Evolutionary conservation across 2,329 filamentous ascomycete species (phyloP), one percentile per base, ranked within the genome.

Genomic region (Triangularia setosa): DNA sequence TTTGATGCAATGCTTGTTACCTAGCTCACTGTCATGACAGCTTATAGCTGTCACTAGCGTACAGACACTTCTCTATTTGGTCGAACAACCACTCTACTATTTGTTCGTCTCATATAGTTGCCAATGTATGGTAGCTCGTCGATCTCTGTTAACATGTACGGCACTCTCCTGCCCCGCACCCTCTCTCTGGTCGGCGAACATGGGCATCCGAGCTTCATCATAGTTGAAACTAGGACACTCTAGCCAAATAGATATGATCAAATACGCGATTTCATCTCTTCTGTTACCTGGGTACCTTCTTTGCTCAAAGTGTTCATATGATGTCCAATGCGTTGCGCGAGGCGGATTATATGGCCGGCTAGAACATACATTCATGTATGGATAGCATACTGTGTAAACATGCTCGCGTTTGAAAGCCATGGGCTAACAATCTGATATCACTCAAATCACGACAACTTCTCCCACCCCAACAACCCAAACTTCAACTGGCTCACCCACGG

Each of bases 401-500:
- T n/a, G n/a, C n/a, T n/a, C n/a, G n/a, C n/a, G n/a, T n/a, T n/a
- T n/a, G n/a, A n/a, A n/a, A n/a, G n/a, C n/a, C n/a, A n/a, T n/a
- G n/a, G n/a, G n/a, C n/a, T n/a, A n/a, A n/a, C n/a, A n/a, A n/a
- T n/a, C n/a, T 40, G 12, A 9, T 35, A 9, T 35, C 30, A 14
- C 4, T 14, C 35, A n/a, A n/a, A n/a, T 18, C 33, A 40, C n/a
- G n/a, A 21, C 8, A 2, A 14, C 40, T 62, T 61, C 9, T 59
- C 57, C 65, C 62, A 68, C 11, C 58, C 61, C 18, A 69, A 21
- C 23, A 67, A 18, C 14, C 64, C 65, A 55, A 62, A 63, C 33
- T 54, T 53, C 40, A 68, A 16, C 11, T 55, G 44, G 7, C 18
- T 40, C 3, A 54, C 61, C 67, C 64, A 67, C 5, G 60, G 64